Conservation (phyloP, 768 basidiomycete species). For the Gymnopilus junonius region DNA sequence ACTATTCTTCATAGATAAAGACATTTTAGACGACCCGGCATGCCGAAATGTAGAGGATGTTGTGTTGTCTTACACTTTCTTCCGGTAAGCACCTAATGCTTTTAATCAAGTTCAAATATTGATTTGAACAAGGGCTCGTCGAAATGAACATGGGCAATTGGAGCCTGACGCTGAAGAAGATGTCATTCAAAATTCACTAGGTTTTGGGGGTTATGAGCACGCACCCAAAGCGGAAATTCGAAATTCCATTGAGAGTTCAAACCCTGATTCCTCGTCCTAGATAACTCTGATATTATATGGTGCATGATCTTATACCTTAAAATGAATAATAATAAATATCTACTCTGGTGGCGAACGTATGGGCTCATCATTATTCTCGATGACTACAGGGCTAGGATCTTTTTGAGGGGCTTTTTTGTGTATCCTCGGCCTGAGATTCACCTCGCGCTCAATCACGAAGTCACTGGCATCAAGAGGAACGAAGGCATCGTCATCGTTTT, state of each 20-base stretch:
- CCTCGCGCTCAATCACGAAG: constrained; percentile 14
- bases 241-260: neutral
- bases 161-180: constrained; percentile 90
- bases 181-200: constrained; percentile 78
- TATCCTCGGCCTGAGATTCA: constrained; percentile 35
- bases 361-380: neutral
- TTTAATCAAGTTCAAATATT: neutral
- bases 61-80: constrained; percentile 97
- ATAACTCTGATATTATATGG: neutral
- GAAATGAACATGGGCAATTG: constrained; percentile 83
- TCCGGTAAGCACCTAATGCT: constrained; percentile 62
- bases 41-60: constrained; percentile 89
- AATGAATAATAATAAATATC: neutral
- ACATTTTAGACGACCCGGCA: constrained; percentile 90
- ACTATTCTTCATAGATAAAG: constrained; percentile 98
- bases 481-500: constrained; percentile 9
- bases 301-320: neutral
- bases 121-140: constrained; percentile 64
- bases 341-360: neutral
- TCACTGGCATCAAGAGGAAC: constrained; percentile 8
- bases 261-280: constrained; percentile 7
- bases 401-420: constrained; percentile 9
- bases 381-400: neutral
- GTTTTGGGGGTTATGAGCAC: constrained; percentile 69
- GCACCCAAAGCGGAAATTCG: constrained; percentile 41